phyloP scores from a whole-genome alignment of 1,284 basidiomycete species.

The Paramarasmius palmivorus region DNA sequence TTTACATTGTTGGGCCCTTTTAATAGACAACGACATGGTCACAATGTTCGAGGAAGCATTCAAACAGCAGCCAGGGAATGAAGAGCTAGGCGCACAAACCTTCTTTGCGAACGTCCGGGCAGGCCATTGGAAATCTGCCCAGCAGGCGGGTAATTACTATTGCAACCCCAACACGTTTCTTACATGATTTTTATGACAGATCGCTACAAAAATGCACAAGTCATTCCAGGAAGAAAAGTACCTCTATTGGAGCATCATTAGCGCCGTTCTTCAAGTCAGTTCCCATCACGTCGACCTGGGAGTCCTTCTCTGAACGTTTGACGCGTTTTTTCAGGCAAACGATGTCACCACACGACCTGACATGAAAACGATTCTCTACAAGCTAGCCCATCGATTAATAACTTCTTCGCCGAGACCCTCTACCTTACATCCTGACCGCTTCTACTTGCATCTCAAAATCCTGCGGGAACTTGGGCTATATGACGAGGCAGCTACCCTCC shows the following conservation, averaged over 20 bases:
- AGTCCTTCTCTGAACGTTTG: not conserved
- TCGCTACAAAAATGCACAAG: conserved; percentile 77
- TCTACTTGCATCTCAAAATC: conserved; percentile 72
- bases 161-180: conserved; percentile 15
- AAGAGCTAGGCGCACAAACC: conserved; percentile 79
- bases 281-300: not conserved
- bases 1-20: conserved; percentile 2
- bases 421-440: conserved; percentile 68
- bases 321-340: conserved; percentile 48
- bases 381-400: conserved; percentile 70
- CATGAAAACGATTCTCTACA: conserved; percentile 68
- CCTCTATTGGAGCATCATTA: conserved; percentile 82
- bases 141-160: conserved; percentile 53
- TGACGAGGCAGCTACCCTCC: conserved; percentile 70
- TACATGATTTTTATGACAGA: conserved; percentile 37
- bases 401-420: conserved; percentile 60
- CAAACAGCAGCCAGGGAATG: conserved; percentile 75
- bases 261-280: conserved; percentile 74
- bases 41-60: conserved; percentile 81
- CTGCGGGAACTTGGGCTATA: conserved; percentile 67
- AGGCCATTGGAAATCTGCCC: conserved; percentile 78
- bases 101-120: conserved; percentile 82
- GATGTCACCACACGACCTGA: conserved; percentile 56
- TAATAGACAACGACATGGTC: conserved; percentile 71
- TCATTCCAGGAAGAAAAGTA: conserved; percentile 78